A percentile compares a stretch with the other conserved stretches of the same genome.
phyloP scores from a whole-genome alignment of 495 filamentous ascomycete species.

The Parachaetomium inaequale region DNA sequence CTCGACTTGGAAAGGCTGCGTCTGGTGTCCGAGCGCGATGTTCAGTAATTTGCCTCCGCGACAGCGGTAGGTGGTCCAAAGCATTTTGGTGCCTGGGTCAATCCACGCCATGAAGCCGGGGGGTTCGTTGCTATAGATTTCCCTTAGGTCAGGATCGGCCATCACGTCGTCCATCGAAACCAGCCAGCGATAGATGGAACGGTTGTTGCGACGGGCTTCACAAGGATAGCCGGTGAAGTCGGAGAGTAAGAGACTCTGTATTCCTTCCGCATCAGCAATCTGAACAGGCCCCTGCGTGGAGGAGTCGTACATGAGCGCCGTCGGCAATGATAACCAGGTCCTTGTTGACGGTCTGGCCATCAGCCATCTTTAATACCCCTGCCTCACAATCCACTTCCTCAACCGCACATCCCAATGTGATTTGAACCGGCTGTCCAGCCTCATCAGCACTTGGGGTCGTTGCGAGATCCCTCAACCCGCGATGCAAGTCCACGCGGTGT shows the following conservation, averaged over 20 bases:
- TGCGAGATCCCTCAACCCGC: conserved; percentile 44
- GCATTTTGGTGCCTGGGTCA: conserved; percentile 27
- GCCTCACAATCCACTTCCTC: conserved; percentile 26
- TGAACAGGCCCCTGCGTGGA: neutral
- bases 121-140: conserved; percentile 25
- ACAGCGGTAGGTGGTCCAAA: conserved; percentile 47
- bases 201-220: conserved; percentile 23
- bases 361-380: conserved; percentile 21
- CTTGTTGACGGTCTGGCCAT: conserved; percentile 16
- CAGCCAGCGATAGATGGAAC: conserved; percentile 49
- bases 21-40: conserved; percentile 31
- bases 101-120: conserved; percentile 32
- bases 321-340: conserved; percentile 34
- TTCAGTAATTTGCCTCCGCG: conserved; percentile 34
- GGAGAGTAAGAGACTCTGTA: conserved; percentile 36
- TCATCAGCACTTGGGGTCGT: conserved; percentile 21
- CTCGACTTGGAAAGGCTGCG: conserved; percentile 18
- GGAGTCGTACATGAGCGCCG: conserved; percentile 31
- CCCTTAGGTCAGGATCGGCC: conserved; percentile 30
- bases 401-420: conserved; percentile 31
- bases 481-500: conserved; percentile 57
- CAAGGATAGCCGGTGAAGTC: conserved; percentile 24
- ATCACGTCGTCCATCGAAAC: conserved; percentile 38
- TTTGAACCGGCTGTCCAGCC: conserved; percentile 32
- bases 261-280: neutral